These are phyloP conservation scores for Acer saccharum DNA, from an alignment of 345 rosid species.

Conservation along the genomic window DNA sequence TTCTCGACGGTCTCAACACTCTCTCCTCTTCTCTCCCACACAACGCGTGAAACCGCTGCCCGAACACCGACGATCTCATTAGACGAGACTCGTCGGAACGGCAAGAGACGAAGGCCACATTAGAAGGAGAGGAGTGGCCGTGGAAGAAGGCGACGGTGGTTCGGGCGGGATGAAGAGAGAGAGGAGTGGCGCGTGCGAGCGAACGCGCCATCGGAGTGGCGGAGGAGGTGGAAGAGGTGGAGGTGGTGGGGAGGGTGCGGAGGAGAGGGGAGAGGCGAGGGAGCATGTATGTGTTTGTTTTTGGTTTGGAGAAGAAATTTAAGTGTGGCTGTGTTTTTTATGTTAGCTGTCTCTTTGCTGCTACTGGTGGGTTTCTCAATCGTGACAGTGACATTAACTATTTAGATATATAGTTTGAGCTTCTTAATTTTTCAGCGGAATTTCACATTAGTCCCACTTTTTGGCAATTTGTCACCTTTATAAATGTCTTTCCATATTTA, in stretches of 20 bases:
- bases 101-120: constrained; percentile 5
- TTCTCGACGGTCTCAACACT: constrained; percentile 21
- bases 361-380: not conserved
- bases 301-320: not conserved
- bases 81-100: constrained; percentile 23
- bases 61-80: constrained; percentile 23
- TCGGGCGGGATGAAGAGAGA: constrained; percentile 23
- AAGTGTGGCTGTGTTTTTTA: not conserved
- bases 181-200: constrained; percentile 48
- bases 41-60: constrained; percentile 42
- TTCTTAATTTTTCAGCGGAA: too few relatives aligned
- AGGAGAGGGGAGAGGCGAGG: constrained; percentile 49
- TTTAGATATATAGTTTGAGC: too few relatives aligned
- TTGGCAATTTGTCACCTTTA: too few relatives aligned
- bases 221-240: constrained; percentile 1
- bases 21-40: constrained; percentile 31
- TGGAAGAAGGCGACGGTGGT: constrained; percentile 8
- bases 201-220: constrained; percentile 46
- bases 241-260: constrained; percentile 35
- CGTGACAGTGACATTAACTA: not conserved
- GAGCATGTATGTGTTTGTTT: constrained; percentile 30
- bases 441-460: too few relatives aligned
- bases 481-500: too few relatives aligned
- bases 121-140: constrained; percentile 17
- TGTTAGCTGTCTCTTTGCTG: not conserved